These are phyloP conservation scores for Arthrobotrys megalospora DNA, from an alignment of 2,329 filamentous ascomycete species.

Conservation along the genomic window DNA sequence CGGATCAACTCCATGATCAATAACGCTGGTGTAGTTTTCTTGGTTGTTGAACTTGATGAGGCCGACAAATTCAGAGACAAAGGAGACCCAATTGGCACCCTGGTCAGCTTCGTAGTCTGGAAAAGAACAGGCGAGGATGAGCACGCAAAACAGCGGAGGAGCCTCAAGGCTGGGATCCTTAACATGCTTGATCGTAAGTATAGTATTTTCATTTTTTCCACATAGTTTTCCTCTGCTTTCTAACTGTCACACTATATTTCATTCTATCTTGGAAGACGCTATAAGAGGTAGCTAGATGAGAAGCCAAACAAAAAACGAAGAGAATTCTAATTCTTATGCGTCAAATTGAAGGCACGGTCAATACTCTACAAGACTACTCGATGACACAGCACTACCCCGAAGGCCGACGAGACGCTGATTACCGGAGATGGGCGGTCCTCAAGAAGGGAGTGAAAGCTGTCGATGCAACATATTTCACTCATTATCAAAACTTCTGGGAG, in stretches of 20 bases:
- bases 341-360: constrained; percentile 53
- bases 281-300: not conserved
- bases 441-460: constrained; percentile 54
- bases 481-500: constrained; percentile 57
- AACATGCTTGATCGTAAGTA: constrained; percentile 59
- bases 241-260: constrained; percentile 19
- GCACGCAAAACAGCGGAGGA: constrained; percentile 48
- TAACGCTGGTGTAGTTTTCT: constrained; percentile 46
- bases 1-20: constrained; percentile 59
- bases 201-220: not conserved
- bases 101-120: constrained; percentile 56
- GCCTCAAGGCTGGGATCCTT: constrained; percentile 44
- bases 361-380: constrained; percentile 58
- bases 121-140: constrained; percentile 53
- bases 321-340: constrained; percentile 44
- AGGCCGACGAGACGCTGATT: constrained; percentile 53
- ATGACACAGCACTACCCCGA: constrained; percentile 58
- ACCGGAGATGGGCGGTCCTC: constrained; percentile 53
- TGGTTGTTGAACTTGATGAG: constrained; percentile 56
- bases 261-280: not conserved
- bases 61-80: constrained; percentile 49
- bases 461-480: constrained; percentile 48
- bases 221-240: constrained; percentile 32
- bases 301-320: not conserved
- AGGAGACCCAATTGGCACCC: constrained; percentile 51